Evolutionary conservation across 306 rosid species (phyloP).

Genomic region (Glycine soja): DNA sequence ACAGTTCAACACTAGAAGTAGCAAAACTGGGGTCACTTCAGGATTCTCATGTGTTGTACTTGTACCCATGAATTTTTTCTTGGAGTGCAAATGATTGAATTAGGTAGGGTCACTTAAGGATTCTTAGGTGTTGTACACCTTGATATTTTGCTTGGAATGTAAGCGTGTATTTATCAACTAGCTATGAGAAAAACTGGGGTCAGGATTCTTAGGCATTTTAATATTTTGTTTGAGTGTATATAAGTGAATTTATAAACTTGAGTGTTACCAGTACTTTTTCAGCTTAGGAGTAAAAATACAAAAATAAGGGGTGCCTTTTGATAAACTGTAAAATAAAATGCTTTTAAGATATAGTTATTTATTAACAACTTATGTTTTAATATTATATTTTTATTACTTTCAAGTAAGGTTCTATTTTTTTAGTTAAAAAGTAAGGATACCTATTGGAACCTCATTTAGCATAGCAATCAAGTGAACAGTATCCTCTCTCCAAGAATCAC

Average conservation of each 20-base stretch:
- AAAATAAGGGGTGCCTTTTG: background rate
- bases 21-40: background rate
- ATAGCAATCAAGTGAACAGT: no score
- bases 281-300: background rate
- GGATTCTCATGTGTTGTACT: background rate
- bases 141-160: constrained; percentile 44
- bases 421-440: no score
- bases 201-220: background rate
- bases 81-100: constrained; percentile 21
- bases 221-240: constrained; percentile 1
- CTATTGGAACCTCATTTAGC: no score
- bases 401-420: no score
- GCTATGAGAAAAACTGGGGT: background rate
- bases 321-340: background rate
- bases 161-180: constrained; percentile 4
- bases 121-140: constrained; percentile 4
- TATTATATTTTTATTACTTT: background rate
- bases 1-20: background rate
- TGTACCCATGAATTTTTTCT: constrained; percentile 42
- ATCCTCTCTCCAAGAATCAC: no score
- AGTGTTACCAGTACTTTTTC: background rate
- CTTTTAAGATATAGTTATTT: background rate
- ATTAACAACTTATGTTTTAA: background rate
- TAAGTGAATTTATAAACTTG: background rate
- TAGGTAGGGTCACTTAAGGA: background rate